Percentiles rank a stretch among this genome's conserved stretches.
Conservation (phyloP, 139 green algal genomes). For the Tetradesmus lagerheimii region DNA sequence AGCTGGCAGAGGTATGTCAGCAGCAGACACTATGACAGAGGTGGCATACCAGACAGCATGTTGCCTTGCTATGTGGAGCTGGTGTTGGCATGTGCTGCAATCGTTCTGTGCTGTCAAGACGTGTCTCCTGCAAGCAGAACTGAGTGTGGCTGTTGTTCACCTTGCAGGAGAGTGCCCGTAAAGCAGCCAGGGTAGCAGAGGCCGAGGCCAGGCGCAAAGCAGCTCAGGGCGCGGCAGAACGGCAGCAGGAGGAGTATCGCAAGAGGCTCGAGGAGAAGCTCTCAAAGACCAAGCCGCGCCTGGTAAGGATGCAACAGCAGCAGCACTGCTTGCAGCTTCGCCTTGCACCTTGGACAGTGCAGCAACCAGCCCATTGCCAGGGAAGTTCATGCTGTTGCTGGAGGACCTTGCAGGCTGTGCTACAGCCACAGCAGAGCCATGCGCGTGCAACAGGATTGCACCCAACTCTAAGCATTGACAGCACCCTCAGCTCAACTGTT, state of each 20-base stretch:
- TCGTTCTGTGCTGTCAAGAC: too few species aligned
- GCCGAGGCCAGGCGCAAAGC: slow-evolving; percentile 30
- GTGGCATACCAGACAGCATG: not conserved
- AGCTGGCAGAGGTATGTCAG: slow-evolving; percentile 6
- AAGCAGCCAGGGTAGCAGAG: not conserved
- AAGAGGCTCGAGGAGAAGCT: slow-evolving; percentile 33
- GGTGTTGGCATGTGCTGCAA: too few species aligned
- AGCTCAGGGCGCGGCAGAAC: slow-evolving; percentile 28
- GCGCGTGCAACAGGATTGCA: not conserved
- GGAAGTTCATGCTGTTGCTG: not conserved
- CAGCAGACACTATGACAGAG: not conserved
- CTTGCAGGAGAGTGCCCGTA: not conserved
- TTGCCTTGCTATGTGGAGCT: not conserved
- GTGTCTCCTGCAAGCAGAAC: not conserved
- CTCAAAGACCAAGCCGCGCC: slow-evolving; percentile 9
- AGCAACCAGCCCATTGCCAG: not conserved
- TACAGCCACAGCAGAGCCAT: not conserved
- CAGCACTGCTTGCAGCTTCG: not conserved
- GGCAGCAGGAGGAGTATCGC: slow-evolving; percentile 40
- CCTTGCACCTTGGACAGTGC: not conserved
- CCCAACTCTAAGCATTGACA: not conserved
- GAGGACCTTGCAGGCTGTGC: not conserved
- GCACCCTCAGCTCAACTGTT: not conserved
- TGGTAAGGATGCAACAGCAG: slow-evolving; percentile 28
- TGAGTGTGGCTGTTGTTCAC: not conserved